These are phyloP conservation scores for Cadophora gregata DNA, from an alignment of 2,329 filamentous ascomycete genomes.

Conservation along the genomic window DNA sequence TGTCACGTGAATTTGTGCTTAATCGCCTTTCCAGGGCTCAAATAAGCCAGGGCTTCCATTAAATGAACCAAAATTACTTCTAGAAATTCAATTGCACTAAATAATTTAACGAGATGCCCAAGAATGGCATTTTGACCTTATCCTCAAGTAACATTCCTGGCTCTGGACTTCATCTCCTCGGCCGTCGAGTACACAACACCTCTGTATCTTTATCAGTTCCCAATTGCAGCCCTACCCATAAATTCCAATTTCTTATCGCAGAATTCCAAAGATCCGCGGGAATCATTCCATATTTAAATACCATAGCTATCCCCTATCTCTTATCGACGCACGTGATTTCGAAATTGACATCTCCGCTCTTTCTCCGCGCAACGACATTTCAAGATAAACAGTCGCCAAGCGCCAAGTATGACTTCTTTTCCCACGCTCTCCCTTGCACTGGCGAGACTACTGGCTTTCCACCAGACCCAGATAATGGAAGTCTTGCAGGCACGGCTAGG, in stretches of 20 bases:
- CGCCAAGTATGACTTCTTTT: not conserved
- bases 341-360: slow-evolving; percentile 14
- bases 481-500: not conserved
- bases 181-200: not conserved
- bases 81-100: not conserved
- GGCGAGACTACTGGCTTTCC: too few relatives aligned
- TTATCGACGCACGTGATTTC: slow-evolving; percentile 4
- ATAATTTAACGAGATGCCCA: too few relatives aligned
- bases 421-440: slow-evolving; percentile 1
- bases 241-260: slow-evolving; percentile 4
- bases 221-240: not conserved
- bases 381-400: slow-evolving; percentile 17
- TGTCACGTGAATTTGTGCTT: not conserved
- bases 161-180: not conserved
- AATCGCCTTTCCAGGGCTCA: not conserved
- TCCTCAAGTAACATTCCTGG: not conserved
- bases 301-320: slow-evolving; percentile 2
- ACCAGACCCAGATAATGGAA: not conserved
- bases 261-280: not conserved
- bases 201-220: not conserved
- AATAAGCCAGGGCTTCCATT: too few relatives aligned
- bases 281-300: slow-evolving; percentile 2
- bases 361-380: slow-evolving; percentile 17
- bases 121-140: not conserved
- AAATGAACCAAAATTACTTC: too few relatives aligned